A percentile compares a stretch with the other conserved stretches of the same genome.
These are phyloP conservation scores for Esteya vermicola DNA, from an alignment of 2,329 filamentous ascomycete species.

Conservation along the genomic window DNA sequence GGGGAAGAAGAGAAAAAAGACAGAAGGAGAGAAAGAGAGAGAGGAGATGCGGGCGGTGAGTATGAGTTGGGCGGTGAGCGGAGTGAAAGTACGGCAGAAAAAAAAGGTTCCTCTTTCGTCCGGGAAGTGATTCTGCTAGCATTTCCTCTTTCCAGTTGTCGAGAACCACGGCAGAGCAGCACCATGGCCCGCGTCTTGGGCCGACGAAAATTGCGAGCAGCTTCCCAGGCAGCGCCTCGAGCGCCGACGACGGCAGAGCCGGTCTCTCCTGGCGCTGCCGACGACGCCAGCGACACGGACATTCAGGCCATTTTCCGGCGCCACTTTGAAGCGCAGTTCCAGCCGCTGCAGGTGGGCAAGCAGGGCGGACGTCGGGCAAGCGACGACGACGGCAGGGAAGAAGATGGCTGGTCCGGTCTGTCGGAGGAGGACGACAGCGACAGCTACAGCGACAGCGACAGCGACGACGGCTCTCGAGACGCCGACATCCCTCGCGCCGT, in stretches of 20 bases:
- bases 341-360: conserved; percentile 40
- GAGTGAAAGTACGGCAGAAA: no score
- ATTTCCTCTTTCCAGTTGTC: no score
- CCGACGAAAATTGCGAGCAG: no score
- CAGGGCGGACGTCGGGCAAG: conserved; percentile 13
- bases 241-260: conserved; percentile 6
- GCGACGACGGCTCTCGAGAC: conserved; percentile 17
- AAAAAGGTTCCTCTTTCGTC: no score
- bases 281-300: conserved; percentile 18
- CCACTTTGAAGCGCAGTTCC: conserved; percentile 82
- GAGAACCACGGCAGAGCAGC: no score
- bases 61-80: no score
- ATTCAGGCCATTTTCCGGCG: conserved; percentile 64
- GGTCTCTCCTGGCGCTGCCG: conserved; percentile 8
- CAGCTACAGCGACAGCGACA: conserved; percentile 21
- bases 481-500: conserved; percentile 22
- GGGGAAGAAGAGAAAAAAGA: not conserved
- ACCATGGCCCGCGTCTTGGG: not conserved
- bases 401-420: conserved; percentile 48
- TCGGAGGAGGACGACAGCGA: conserved; percentile 32
- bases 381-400: conserved; percentile 11
- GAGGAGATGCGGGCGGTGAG: no score
- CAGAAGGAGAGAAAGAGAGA: no score
- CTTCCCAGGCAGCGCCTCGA: no score
- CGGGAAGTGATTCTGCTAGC: no score